phyloP scores from a whole-genome alignment of 345 rosid genomes.

The Cardiospermum halicacabum region DNA sequence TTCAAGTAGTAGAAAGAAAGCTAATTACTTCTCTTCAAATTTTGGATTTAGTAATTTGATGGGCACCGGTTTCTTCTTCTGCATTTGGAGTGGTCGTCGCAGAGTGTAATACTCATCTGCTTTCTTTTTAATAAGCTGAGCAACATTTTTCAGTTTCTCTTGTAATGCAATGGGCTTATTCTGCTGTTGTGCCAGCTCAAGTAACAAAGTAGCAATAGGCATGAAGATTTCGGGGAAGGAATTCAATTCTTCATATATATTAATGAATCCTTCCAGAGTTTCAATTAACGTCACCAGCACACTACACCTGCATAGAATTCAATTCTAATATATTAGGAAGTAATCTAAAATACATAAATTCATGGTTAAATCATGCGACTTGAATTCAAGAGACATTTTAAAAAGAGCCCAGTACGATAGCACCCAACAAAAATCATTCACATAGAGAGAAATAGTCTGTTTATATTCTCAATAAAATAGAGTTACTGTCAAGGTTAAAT shows the following conservation, averaged over 20 bases:
- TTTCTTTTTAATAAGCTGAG: constrained; percentile 52
- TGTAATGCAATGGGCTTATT: constrained; percentile 46
- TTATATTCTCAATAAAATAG: too few relatives aligned
- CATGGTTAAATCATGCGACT: not conserved
- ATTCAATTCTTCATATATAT: constrained; percentile 43
- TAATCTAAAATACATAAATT: not conserved
- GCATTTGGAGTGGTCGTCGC: constrained; percentile 75
- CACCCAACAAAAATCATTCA: too few relatives aligned
- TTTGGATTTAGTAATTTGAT: constrained; percentile 70
- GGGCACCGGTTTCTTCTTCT: constrained; percentile 70
- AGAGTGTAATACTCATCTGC: constrained; percentile 36
- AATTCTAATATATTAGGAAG: not conserved
- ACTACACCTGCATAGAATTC: constrained; percentile 49
- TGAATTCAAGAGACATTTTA: not conserved
- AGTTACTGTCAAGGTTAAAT: too few relatives aligned
- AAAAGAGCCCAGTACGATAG: not conserved
- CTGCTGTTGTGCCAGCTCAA: constrained; percentile 48
- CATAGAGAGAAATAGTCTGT: too few relatives aligned
- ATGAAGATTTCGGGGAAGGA: constrained; percentile 77
- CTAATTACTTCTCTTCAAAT: constrained; percentile 68
- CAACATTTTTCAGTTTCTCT: constrained; percentile 43
- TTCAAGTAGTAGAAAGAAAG: not conserved
- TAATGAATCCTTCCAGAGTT: constrained; percentile 61
- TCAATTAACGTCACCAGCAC: constrained; percentile 52
- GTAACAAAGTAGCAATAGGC: constrained; percentile 51